Conservation (phyloP, 2,329 filamentous ascomycete genomes). For the Lasiodiplodia hormozganensis region DNA sequence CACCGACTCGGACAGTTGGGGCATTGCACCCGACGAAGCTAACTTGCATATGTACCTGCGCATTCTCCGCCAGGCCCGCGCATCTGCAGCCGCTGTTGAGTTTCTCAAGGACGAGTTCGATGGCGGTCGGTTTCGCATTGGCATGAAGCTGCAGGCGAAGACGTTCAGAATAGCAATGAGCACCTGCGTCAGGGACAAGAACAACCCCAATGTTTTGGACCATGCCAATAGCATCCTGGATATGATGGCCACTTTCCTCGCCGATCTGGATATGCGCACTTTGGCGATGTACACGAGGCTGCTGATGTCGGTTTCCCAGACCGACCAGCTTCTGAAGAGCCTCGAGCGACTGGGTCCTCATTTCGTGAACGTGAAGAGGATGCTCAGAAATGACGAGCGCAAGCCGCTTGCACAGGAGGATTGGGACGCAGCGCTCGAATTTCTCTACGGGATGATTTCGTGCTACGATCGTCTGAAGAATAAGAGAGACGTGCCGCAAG, state of each 20-base stretch:
- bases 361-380: background rate
- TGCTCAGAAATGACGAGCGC: background rate
- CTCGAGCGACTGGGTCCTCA: constrained; percentile 7
- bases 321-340: background rate
- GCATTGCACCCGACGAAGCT: constrained; percentile 73
- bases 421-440: background rate
- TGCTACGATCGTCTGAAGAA: constrained; percentile 17
- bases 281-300: constrained; percentile 3
- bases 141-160: constrained; percentile 39
- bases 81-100: constrained; percentile 67
- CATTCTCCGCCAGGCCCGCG: constrained; percentile 69
- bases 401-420: background rate
- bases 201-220: constrained; percentile 72
- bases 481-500: background rate
- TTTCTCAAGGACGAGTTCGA: constrained; percentile 60
- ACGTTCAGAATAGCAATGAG: constrained; percentile 77
- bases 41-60: constrained; percentile 75
- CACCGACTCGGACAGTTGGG: constrained; percentile 59
- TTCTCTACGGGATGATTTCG: background rate
- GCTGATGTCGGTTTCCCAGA: background rate
- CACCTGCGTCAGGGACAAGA: constrained; percentile 76
- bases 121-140: constrained; percentile 30
- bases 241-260: constrained; percentile 10
- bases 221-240: constrained; percentile 69
- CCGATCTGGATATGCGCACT: constrained; percentile 8